Percentiles rank a stretch among this genome's conserved stretches.
These are phyloP conservation scores for Pisolithus tinctorius DNA, from an alignment of 768 basidiomycete species.

Conservation along the genomic window DNA sequence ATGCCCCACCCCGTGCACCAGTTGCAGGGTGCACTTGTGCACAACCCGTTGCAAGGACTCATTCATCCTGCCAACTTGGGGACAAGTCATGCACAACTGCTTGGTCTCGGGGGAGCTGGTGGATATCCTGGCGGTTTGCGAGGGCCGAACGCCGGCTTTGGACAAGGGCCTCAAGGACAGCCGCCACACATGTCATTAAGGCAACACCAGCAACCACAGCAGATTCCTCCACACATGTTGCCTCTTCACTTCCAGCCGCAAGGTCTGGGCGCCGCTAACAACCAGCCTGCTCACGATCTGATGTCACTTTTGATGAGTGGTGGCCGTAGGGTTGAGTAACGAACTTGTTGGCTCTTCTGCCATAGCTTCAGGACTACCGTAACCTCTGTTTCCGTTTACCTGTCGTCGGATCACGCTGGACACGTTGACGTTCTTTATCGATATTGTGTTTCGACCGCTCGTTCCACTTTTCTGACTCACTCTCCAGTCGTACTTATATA, in stretches of 20 bases:
- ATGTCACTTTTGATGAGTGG: conserved; percentile 83
- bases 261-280: conserved; percentile 39
- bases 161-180: conserved; percentile 26
- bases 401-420: conserved; percentile 14
- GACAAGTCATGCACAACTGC: conserved; percentile 41
- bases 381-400: conserved; percentile 8
- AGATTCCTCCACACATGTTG: conserved; percentile 46
- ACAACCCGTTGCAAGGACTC: conserved; percentile 46
- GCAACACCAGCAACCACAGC: conserved; percentile 38
- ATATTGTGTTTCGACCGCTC: conserved; percentile 24
- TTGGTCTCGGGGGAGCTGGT: conserved; percentile 40
- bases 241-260: conserved; percentile 61
- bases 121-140: conserved; percentile 41
- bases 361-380: conserved; percentile 7
- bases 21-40: conserved; percentile 38
- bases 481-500: conserved; percentile 10
- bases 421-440: conserved; percentile 26
- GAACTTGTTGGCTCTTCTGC: conserved; percentile 3
- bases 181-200: conserved; percentile 25
- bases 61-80: conserved; percentile 48
- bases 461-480: conserved; percentile 15
- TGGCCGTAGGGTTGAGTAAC: conserved; percentile 47
- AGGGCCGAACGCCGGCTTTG: conserved; percentile 38
- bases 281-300: conserved; percentile 62
- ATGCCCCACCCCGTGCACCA: conserved; percentile 46